phyloP scores from a whole-genome alignment of 345 rosid genomes.

The Reutealis trisperma region DNA sequence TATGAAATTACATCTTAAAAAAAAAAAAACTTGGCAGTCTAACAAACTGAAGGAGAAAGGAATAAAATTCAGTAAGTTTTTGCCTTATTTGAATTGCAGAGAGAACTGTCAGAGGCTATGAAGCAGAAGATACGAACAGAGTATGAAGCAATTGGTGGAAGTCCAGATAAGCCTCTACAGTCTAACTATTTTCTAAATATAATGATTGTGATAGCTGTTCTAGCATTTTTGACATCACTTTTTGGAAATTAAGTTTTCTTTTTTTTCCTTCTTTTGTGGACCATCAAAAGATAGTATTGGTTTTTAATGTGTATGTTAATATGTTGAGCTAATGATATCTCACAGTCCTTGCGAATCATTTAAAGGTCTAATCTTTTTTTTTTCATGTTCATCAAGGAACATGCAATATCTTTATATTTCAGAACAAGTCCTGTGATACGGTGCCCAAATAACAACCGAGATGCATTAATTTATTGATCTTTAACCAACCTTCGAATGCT shows the following conservation, averaged over 20 bases:
- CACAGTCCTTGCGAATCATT: background rate
- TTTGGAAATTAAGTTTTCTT: constrained; percentile 46
- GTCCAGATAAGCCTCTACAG: constrained; percentile 72
- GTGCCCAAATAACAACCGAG: background rate
- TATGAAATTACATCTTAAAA: constrained; percentile 31
- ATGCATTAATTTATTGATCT: background rate
- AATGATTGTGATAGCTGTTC: constrained; percentile 65
- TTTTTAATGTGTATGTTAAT: background rate
- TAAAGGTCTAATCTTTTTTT: background rate
- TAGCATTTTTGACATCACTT: constrained; percentile 65
- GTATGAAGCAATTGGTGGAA: constrained; percentile 80
- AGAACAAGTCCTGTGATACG: background rate
- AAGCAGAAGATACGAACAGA: constrained; percentile 91
- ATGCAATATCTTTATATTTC: background rate
- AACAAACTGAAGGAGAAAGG: constrained; percentile 34
- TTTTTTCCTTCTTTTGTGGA: background rate
- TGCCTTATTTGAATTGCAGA: constrained; percentile 65
- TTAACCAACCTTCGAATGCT: background rate
- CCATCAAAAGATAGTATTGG: constrained; percentile 6
- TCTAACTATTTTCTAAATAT: constrained; percentile 85
- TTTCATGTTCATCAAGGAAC: background rate
- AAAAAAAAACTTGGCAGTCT: constrained; percentile 38
- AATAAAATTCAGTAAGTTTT: constrained; percentile 51
- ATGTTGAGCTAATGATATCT: background rate
- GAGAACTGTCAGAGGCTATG: constrained; percentile 80